Evolutionary conservation across 1,284 basidiomycete species (phyloP), one percentile per base, ranked within the genome.

Genomic region (Erythrobasidium hasegawianum): DNA sequence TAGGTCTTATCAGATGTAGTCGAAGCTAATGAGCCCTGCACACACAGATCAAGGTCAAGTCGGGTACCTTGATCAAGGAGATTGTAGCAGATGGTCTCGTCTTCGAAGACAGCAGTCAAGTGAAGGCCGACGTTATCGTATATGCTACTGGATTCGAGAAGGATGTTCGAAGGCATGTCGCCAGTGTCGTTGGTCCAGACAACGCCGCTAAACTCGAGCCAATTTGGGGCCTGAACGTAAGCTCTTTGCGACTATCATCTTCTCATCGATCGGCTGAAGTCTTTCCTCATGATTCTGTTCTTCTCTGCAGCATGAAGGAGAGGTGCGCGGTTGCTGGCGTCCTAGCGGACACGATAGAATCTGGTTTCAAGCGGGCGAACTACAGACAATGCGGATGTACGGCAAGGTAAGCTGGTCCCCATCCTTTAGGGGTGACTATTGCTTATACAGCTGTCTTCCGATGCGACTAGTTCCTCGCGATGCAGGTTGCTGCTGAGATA

Each of bases 31-130:
- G 40, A n/a, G n/a, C n/a, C n/a, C n/a, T n/a, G n/a, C n/a, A n/a
- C n/a, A n/a, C n/a, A n/a, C 43, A 64, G 41, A 64, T 64, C 61
- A 64, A 58, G 45, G 22, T 65, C 47, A 53, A 49, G 33, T 57
- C 55, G 2, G 62, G 54, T 18, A 49, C 45, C 13, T 16, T 13
- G 13, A 49, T 65, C 47, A 18, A 39, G 3, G 39, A 33, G n/a
- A 43, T 65, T 7, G 40, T 33, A 20, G 20, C 55, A 16, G 41
- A 29, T 11, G 62, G 62, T 39, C 20, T 65, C 0, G 45, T 50
- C 27, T 58, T 65, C 20, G 38, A 26, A 22, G 62, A 65, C 27
- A 55, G 62, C 14, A 50, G 26, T 18, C 24, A 58, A 14, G 45
- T 65, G 2, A 45, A 47, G 26, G 62, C 56, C 5, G 62, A 65